These are phyloP conservation scores for Cyberlindnera samutprakarnensis DNA, from an alignment of 805 yeast species.

Conservation along the genomic window DNA sequence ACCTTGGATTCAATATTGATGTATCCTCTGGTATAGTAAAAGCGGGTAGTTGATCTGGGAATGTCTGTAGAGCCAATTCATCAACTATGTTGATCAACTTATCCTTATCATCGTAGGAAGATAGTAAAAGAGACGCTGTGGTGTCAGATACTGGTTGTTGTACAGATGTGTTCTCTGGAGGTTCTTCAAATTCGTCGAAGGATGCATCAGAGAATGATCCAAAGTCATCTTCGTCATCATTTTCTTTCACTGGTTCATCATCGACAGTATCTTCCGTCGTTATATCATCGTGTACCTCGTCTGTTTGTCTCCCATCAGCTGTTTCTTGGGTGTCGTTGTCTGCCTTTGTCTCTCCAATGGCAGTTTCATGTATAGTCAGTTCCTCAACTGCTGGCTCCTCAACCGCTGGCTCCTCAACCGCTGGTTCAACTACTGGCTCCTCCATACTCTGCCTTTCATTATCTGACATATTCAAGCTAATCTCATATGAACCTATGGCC, in stretches of 20 bases:
- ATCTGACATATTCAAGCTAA: too few relatives aligned
- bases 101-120: conserved; percentile 6
- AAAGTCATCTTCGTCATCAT: conserved; percentile 23
- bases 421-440: too few relatives aligned
- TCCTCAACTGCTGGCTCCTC: too few relatives aligned
- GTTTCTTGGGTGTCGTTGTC: too few relatives aligned
- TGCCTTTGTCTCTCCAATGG: too few relatives aligned
- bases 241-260: conserved; percentile 1
- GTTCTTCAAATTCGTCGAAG: conserved; percentile 24
- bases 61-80: conserved; percentile 6
- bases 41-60: conserved; percentile 6
- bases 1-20: conserved; percentile 25
- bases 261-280: too few relatives aligned
- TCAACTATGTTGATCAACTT: conserved; percentile 5
- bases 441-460: too few relatives aligned
- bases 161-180: conserved; percentile 4
- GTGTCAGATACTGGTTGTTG: neutral
- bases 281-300: too few relatives aligned
- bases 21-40: conserved; percentile 8
- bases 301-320: too few relatives aligned
- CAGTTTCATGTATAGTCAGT: too few relatives aligned
- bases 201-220: conserved; percentile 29
- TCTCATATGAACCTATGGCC: too few relatives aligned
- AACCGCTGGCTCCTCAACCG: too few relatives aligned
- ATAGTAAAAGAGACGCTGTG: conserved; percentile 10